Base-by-base conservation (phyloP, 495 filamentous ascomycete genomes). In the Talaromyces adpressus region DNA sequence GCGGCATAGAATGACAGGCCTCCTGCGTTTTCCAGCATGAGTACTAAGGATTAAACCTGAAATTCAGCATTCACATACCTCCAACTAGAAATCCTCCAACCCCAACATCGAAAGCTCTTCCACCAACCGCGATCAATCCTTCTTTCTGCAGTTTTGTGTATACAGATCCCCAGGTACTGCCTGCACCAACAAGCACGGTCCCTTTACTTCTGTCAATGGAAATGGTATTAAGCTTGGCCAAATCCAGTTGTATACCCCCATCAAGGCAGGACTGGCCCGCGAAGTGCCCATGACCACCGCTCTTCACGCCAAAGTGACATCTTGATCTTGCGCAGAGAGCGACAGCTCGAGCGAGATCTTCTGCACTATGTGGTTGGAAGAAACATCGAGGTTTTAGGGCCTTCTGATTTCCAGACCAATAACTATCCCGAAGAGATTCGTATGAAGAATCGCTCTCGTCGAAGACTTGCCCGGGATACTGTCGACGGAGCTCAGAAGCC, bases 221-320 rank as follows among this genome's bases (percentile, higher is more conserved):
- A 58, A 84, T 70, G 23, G 75, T 67, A 52, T 83, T 75, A 6
- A 86, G 64, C 0, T 65, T 70, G 59, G 65, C 67, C n/a, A 83
- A 73, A 36, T 84, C 82, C 64, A 85, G 79, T 3, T 81, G 72
- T 1, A 83, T 72, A 2, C 83, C 83, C 27, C 70, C 75, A 47
- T 78, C 65, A 41, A 84, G 78, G 64, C 79, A 83, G 18, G 80
- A 70, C 34, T 74, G 79, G 57, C 81, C 79, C 14, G 49, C 23
- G 3, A 34, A 11, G n/a, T 63, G 63, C 3, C 12, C 18, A 49
- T 69, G 69, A 16, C 67, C 71, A 30, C 71, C 71, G 49, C 71
- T 68, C 11, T 51, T 51, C 6, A 51, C 47, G 16, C 47, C 47
- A 51, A 51, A 18, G 16, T 8, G 47, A 16, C 47, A 51, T 51